Base-by-base conservation (phyloP, 2,329 filamentous ascomycete species). In the Alternaria sp. region DNA sequence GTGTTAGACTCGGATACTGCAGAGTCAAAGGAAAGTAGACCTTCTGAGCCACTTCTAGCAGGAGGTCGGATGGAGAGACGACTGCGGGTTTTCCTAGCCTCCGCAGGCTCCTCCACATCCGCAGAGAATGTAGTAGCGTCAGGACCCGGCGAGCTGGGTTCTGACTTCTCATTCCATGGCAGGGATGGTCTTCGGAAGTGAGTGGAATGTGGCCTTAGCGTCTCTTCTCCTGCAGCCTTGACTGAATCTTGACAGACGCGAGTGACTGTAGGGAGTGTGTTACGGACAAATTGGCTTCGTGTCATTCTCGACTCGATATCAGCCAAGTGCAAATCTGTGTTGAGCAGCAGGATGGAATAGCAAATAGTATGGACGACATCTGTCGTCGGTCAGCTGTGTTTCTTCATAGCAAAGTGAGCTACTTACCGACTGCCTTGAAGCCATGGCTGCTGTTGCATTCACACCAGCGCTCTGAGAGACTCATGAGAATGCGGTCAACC, bases 291-390 rank as follows among this genome's bases (percentile, higher is more conserved):
- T 74, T 98, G 94, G 65, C 86, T 90, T 57, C 92, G 89, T 1
- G 94, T 98, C 95, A 99, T 99, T 82, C 97, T 97, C 71, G 92
- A 89, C 63, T 97, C 93, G 69, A 98, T 97, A 74, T 98, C 94
- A 60, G 94, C 95, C 73, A 98, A 80, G 74, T 99, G 94, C 57
- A 99, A 84, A 81, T 99, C 95, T 34, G 95, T 99, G 74, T 99
- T 99, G 65, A 99, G 85, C 11, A 99, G 85, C 74, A 99, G 90
- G 66, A 99, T 89, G 1, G 95, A 97, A 79, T 98, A 99, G 80
- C 93, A 96, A 65, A 98, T 96, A 25, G 94, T 97, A 78, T 99
- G 94, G 18, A 99, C 94, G 49, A 98, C 91, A 81, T 98, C 94
- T 91, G 72, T 9, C 32, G 22, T 6, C 10, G 45, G 65, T 84